Percentiles rank a stretch among this genome's conserved stretches.
phyloP scores from a whole-genome alignment of 257 asterid genomes.

The Lantana camara region DNA sequence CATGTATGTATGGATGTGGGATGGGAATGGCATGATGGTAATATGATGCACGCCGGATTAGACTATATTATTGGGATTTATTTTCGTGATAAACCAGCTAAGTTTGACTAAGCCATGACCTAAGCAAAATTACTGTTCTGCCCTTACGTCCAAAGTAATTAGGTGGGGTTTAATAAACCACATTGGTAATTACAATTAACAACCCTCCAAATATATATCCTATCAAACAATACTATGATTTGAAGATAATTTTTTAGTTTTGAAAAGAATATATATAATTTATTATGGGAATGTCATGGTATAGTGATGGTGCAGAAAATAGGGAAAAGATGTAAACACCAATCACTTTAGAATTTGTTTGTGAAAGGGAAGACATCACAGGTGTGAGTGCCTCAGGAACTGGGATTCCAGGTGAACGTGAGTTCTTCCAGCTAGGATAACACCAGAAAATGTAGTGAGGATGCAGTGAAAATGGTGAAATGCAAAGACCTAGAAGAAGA shows the following conservation, averaged over 20 bases:
- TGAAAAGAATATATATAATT: too few species aligned
- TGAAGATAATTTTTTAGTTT: neutral
- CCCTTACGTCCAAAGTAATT: conserved; percentile 24
- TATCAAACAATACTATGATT: neutral
- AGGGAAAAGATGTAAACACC: too few species aligned
- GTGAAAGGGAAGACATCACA: too few species aligned
- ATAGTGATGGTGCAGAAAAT: too few species aligned
- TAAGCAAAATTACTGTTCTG: conserved; percentile 22
- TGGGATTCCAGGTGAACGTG: too few species aligned
- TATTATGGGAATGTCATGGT: too few species aligned
- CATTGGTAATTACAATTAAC: conserved; percentile 13
- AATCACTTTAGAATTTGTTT: too few species aligned
- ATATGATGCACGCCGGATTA: conserved; percentile 26
- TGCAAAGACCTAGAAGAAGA: too few species aligned
- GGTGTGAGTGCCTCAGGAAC: too few species aligned
- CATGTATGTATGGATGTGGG: conserved; percentile 27
- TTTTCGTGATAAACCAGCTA: conserved; percentile 24
- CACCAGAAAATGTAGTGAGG: too few species aligned
- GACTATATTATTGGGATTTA: conserved; percentile 3
- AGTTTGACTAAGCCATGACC: conserved; percentile 33
- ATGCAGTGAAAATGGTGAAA: too few species aligned
- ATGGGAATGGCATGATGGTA: conserved; percentile 14
- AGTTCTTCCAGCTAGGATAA: too few species aligned
- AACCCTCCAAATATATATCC: conserved; percentile 13
- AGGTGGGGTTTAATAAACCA: conserved; percentile 21